phyloP scores from a whole-genome alignment of 2,329 filamentous ascomycete species.

The Celoporthe dispersa region DNA sequence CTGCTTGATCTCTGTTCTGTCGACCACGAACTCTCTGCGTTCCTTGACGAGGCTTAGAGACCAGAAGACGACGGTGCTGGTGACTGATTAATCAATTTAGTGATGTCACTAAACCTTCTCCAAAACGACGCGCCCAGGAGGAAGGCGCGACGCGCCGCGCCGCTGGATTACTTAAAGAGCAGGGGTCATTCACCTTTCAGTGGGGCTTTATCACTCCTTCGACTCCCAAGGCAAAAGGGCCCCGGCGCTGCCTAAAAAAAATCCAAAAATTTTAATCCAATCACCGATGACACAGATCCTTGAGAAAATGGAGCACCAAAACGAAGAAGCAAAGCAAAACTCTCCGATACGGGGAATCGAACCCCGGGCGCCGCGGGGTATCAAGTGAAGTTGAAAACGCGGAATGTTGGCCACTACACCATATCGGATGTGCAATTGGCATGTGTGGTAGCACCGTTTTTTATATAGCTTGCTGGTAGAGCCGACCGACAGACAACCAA shows the following conservation, averaged over 20 bases:
- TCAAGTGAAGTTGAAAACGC: slow-evolving; percentile 27
- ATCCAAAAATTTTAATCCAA: background rate
- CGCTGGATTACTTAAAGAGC: background rate
- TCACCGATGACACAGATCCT: background rate
- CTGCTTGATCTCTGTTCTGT: background rate
- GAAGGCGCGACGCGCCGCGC: slow-evolving; percentile 24
- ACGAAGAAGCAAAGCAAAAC: slow-evolving; percentile 7
- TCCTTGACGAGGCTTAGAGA: background rate
- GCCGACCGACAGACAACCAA: background rate
- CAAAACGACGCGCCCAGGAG: slow-evolving; percentile 26
- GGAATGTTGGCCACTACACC: slow-evolving; percentile 32
- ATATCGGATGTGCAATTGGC: slow-evolving; percentile 23
- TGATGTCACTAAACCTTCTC: slow-evolving; percentile 34
- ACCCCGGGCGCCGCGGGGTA: slow-evolving; percentile 31
- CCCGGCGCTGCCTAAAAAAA: background rate
- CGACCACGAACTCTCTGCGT: background rate
- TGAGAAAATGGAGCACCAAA: background rate
- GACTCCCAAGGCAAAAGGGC: background rate
- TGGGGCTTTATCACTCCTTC: background rate
- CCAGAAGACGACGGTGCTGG: background rate
- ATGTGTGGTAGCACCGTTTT: background rate
- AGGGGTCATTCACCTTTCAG: background rate
- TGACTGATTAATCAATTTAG: slow-evolving; percentile 11
- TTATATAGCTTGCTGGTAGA: background rate
- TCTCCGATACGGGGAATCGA: slow-evolving; percentile 34